These are phyloP conservation scores for Angomonas ambiguus DNA, from an alignment of 208 protist genomes.

Conservation along the genomic window DNA sequence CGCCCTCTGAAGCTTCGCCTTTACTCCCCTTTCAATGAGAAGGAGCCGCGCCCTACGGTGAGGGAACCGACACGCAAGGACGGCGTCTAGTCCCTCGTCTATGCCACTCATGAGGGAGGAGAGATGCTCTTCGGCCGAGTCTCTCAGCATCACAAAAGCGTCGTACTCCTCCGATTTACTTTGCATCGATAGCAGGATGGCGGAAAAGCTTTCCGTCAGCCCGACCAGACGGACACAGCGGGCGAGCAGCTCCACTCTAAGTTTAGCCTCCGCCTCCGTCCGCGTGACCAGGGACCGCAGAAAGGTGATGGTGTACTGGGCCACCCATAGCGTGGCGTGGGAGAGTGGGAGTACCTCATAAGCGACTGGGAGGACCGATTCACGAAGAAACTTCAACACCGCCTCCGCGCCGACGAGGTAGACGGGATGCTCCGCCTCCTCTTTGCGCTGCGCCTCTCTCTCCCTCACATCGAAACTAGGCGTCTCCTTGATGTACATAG, in stretches of 20 bases:
- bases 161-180: slow-evolving; percentile 64
- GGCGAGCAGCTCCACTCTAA: slow-evolving; percentile 57
- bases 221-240: slow-evolving; percentile 69
- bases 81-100: slow-evolving; percentile 31
- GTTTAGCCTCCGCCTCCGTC: slow-evolving; percentile 49
- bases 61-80: slow-evolving; percentile 48
- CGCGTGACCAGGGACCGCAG: slow-evolving; percentile 40
- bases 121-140: slow-evolving; percentile 42
- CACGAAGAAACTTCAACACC: slow-evolving; percentile 51
- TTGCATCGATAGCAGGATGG: slow-evolving; percentile 59
- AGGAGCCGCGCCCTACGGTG: slow-evolving; percentile 45
- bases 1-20: slow-evolving; percentile 42
- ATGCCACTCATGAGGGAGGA: slow-evolving; percentile 43
- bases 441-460: slow-evolving; percentile 6
- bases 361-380: slow-evolving; percentile 36
- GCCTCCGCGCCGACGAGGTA: slow-evolving; percentile 55
- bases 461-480: slow-evolving; percentile 5
- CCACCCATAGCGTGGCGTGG: slow-evolving; percentile 78
- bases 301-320: slow-evolving; percentile 83
- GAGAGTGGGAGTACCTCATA: slow-evolving; percentile 35
- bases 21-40: slow-evolving; percentile 41
- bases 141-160: slow-evolving; percentile 40
- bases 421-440: slow-evolving; percentile 10
- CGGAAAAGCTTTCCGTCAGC: slow-evolving; percentile 65
- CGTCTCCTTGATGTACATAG: slow-evolving; percentile 22